Evolutionary conservation across 1,139 yeast genomes (phyloP).

Genomic region (Diutina pseudorugosa): DNA sequence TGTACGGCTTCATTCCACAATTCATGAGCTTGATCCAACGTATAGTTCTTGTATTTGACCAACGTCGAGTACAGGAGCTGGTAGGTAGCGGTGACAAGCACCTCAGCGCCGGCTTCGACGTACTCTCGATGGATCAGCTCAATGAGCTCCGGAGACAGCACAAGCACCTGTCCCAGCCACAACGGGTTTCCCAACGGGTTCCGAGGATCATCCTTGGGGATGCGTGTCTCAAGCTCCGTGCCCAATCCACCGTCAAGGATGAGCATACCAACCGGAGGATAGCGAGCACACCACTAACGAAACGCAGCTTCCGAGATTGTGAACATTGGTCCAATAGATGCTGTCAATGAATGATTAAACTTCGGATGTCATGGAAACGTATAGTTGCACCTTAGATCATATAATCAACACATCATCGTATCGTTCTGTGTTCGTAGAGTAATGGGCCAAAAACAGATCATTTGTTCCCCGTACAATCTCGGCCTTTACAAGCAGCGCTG

Average conservation of each 20-base stretch:
- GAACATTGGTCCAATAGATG: neutral
- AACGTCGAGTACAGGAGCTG: slow-evolving; percentile 41
- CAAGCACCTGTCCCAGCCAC: slow-evolving; percentile 52
- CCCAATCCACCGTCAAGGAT: slow-evolving; percentile 1
- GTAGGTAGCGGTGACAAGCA: slow-evolving; percentile 49
- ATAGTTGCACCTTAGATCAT: too few relatives aligned
- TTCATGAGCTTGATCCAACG: slow-evolving; percentile 4
- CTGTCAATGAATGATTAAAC: too few relatives aligned
- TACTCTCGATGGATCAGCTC: slow-evolving; percentile 37
- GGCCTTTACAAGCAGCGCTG: too few relatives aligned
- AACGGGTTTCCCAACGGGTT: slow-evolving; percentile 15
- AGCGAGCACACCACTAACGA: neutral
- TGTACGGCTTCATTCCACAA: slow-evolving; percentile 22
- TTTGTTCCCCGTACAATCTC: too few relatives aligned
- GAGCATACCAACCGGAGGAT: neutral
- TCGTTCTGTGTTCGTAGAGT: too few relatives aligned
- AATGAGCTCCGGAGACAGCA: slow-evolving; percentile 8
- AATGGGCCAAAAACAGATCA: too few relatives aligned
- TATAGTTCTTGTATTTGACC: slow-evolving; percentile 7
- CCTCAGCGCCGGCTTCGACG: slow-evolving; percentile 41
- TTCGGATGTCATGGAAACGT: too few relatives aligned
- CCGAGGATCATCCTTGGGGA: neutral
- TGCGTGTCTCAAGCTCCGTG: neutral
- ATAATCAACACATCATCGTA: too few relatives aligned
- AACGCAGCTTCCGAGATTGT: neutral